Base-by-base conservation (phyloP, 257 asterid species). In the Plantago ovata region DNA sequence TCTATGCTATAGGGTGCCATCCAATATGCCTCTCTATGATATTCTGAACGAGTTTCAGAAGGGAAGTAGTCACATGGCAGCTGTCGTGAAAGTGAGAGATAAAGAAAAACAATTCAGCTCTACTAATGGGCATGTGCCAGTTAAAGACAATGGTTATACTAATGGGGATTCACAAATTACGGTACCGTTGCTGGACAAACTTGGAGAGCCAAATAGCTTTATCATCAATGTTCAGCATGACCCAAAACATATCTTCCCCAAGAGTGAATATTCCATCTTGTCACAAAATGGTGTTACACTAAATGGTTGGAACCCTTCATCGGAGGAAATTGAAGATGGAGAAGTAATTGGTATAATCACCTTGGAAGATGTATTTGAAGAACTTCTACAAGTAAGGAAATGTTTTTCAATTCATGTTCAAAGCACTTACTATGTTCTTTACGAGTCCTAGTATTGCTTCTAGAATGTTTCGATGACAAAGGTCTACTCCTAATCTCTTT, bases 11-110 rank as follows among this genome's bases (percentile, higher is more conserved):
- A 93, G 99, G 81, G 97, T 93, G 59, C 95, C 97, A 4, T 83
- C 94, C 40, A 80, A 86, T 70, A 89, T 93, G 94, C 99, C 99
- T 1, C 63, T 93, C 80, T 93, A 93, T 57, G 99, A 93, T 74
- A 93, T 93, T 61, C 92, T 93, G 53, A 89, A 93, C 4, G 95
- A 92, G 84, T 92, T 92, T 75, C 98, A 88, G 72, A 92, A 92
- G 68, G 96, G 98, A 24, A 69, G 85, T 79, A 93, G 99, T 75
- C 99, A 93, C 79, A 86, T 93, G 97, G 99, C 99, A 67, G 97
- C 97, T 67, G 99, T 93, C 22, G 97, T 84, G 77, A 86, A 82
- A 78, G 87, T 89, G 65, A 72, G 73, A 61, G 79, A 73, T 72
- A 86, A 65, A 76, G 69, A 64, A 69, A 73, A 71, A 69, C 76